Conservation (phyloP, 495 filamentous ascomycete species). For the Penicillium taxi region DNA sequence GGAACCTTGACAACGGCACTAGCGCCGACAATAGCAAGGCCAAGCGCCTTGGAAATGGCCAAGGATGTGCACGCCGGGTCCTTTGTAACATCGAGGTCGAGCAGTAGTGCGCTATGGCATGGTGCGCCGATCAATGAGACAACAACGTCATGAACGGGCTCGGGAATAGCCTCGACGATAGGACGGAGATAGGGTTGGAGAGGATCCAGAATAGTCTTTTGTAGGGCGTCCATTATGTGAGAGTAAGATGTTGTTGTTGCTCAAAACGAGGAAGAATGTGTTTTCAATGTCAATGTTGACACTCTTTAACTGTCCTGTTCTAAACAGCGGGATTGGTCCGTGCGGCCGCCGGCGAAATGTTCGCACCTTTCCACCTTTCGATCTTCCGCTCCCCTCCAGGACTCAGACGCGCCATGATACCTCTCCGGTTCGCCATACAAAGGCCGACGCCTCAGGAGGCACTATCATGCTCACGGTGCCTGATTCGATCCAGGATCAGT, state of each 20-base stretch:
- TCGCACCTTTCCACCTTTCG: constrained; percentile 20
- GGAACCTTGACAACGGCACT: constrained; percentile 90
- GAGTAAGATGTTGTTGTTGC: not conserved
- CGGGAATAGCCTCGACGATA: constrained; percentile 69
- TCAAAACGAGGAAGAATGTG: not conserved
- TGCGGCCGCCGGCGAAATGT: constrained; percentile 28
- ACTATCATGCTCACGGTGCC: constrained; percentile 29
- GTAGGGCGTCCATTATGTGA: constrained; percentile 32
- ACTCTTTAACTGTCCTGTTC: too few relatives aligned
- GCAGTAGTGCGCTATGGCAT: constrained; percentile 78
- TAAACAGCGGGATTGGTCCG: constrained; percentile 33
- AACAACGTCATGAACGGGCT: constrained; percentile 65
- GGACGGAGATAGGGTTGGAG: constrained; percentile 64
- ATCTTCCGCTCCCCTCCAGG: constrained; percentile 7
- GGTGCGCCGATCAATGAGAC: constrained; percentile 68
- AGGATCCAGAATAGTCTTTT: constrained; percentile 48
- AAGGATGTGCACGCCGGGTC: constrained; percentile 71
- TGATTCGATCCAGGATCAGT: constrained; percentile 12
- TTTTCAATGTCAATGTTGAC: not conserved
- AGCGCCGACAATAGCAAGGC: constrained; percentile 82
- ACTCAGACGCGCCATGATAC: constrained; percentile 31
- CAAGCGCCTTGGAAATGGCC: constrained; percentile 82
- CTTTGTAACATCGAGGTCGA: constrained; percentile 67
- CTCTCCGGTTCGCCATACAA: constrained; percentile 35
- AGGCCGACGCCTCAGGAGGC: constrained; percentile 29